phyloP scores from a whole-genome alignment of 495 filamentous ascomycete species.

The Cudoniella acicularis region DNA sequence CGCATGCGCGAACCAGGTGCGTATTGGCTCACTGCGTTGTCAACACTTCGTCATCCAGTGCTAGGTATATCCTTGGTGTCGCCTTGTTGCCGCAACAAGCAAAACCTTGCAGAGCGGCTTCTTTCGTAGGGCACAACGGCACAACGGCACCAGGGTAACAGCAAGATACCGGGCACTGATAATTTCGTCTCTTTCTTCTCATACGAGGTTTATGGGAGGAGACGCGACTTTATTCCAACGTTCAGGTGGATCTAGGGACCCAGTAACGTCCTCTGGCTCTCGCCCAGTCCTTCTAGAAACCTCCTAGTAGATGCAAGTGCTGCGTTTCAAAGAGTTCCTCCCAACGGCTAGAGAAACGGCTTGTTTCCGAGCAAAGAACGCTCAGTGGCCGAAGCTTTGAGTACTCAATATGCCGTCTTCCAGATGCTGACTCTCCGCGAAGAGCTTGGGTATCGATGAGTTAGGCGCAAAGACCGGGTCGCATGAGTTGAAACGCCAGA shows the following conservation, averaged over 20 bases:
- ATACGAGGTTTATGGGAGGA: neutral
- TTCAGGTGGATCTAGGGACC: neutral
- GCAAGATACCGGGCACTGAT: neutral
- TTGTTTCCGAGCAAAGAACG: slow-evolving; percentile 4
- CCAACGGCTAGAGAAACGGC: slow-evolving; percentile 12
- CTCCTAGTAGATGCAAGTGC: neutral
- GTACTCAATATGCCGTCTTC: neutral
- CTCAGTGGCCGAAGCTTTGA: slow-evolving; percentile 1
- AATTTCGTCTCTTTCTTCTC: neutral
- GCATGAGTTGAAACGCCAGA: slow-evolving; percentile 16
- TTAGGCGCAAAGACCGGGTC: slow-evolving; percentile 9
- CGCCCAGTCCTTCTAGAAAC: slow-evolving; percentile 10
- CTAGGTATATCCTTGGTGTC: slow-evolving; percentile 17
- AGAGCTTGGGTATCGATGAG: neutral
- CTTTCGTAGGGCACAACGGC: slow-evolving; percentile 11
- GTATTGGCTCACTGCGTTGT: slow-evolving; percentile 24
- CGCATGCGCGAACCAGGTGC: slow-evolving; percentile 5
- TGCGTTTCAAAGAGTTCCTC: slow-evolving; percentile 1
- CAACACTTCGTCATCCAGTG: slow-evolving; percentile 17
- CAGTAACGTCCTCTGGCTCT: neutral
- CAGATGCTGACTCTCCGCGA: neutral
- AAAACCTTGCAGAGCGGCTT: slow-evolving; percentile 16
- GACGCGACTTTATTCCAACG: slow-evolving; percentile 11
- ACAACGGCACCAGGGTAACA: slow-evolving; percentile 9
- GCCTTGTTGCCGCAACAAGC: slow-evolving; percentile 11